Evolutionary conservation across 1,139 yeast species (phyloP).

Genomic region (Yamadazyma atmosphaerica): DNA sequence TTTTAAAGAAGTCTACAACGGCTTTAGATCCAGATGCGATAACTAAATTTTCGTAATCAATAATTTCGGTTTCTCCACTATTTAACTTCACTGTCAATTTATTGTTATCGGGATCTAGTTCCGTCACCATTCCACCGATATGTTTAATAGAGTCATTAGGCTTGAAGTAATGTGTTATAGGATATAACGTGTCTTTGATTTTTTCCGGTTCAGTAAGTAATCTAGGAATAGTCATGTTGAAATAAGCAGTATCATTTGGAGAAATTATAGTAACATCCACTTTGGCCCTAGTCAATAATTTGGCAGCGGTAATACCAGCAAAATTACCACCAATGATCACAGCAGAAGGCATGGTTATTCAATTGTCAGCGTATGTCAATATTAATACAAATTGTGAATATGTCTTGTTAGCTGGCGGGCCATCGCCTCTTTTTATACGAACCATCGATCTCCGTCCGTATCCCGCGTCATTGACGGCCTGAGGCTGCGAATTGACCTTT

Average conservation of each 20-base stretch:
- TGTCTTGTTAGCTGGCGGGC: no score
- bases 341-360: constrained; percentile 13
- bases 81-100: constrained; percentile 8
- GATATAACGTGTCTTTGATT: constrained; percentile 14
- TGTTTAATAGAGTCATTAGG: constrained; percentile 12
- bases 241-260: constrained; percentile 19
- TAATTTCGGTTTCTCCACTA: constrained; percentile 3
- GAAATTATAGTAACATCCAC: constrained; percentile 19
- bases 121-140: constrained; percentile 19
- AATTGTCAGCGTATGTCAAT: no score
- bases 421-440: no score
- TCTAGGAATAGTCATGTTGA: constrained; percentile 29
- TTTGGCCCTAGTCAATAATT: constrained; percentile 13
- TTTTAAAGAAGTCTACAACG: constrained; percentile 25
- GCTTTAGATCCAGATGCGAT: constrained; percentile 27
- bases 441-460: no score
- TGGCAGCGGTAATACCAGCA: constrained; percentile 31
- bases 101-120: constrained; percentile 20
- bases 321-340: constrained; percentile 37
- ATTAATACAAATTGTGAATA: no score
- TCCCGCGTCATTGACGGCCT: no score
- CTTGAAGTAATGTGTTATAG: constrained; percentile 13
- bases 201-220: constrained; percentile 22
- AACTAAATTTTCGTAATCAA: constrained; percentile 27
- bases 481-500: no score